Percentiles rank a stretch among this genome's conserved stretches.
phyloP scores from a whole-genome alignment of 2,329 filamentous ascomycete genomes.

The Beauveria brongniartii region DNA sequence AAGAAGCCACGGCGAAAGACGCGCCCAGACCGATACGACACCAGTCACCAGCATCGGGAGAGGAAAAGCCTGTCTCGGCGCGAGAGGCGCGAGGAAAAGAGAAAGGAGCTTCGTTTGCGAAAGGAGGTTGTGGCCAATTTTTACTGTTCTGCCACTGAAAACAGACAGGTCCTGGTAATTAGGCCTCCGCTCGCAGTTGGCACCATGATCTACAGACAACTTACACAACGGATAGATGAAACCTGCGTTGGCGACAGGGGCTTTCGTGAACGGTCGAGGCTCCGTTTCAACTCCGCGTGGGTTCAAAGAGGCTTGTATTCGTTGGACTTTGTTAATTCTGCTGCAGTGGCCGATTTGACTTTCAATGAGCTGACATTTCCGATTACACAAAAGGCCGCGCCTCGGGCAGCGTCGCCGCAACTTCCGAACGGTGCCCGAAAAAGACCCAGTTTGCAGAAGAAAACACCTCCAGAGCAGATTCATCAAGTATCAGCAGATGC shows the following conservation, averaged over 20 bases:
- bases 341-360: slow-evolving; percentile 41
- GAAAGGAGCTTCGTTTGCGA: slow-evolving; percentile 26
- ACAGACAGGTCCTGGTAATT: slow-evolving; percentile 26
- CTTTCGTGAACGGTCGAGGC: slow-evolving; percentile 25
- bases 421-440: background rate
- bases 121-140: slow-evolving; percentile 49
- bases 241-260: slow-evolving; percentile 24
- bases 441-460: background rate
- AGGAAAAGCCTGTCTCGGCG: background rate
- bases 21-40: slow-evolving; percentile 46
- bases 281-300: slow-evolving; percentile 7
- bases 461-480: background rate
- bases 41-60: slow-evolving; percentile 16
- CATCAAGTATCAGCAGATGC: background rate
- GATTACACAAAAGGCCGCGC: slow-evolving; percentile 17
- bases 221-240: slow-evolving; percentile 21
- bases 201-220: background rate
- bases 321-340: slow-evolving; percentile 13
- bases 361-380: slow-evolving; percentile 45
- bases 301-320: background rate
- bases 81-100: slow-evolving; percentile 15
- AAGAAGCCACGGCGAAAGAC: slow-evolving; percentile 49
- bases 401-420: slow-evolving; percentile 22
- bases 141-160: slow-evolving; percentile 42
- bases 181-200: background rate